Evolutionary conservation across 2,329 filamentous ascomycete species (phyloP).

Genomic region (Biscogniauxia sp.): DNA sequence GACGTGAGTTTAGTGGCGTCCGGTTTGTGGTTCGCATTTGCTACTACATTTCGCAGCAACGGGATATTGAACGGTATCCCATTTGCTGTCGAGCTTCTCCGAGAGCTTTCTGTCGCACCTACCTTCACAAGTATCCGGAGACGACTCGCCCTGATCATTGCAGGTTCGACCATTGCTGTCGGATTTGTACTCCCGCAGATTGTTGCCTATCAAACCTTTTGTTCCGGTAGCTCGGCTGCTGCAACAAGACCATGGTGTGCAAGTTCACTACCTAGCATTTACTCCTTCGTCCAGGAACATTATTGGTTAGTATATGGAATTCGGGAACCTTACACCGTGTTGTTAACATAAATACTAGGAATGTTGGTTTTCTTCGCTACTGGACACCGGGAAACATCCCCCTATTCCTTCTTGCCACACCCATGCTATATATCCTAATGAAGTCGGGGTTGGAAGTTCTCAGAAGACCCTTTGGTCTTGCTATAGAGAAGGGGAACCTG

Average conservation of each 20-base stretch:
- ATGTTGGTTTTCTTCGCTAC: conserved; percentile 82
- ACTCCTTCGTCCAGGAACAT: conserved; percentile 80
- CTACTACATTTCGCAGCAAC: conserved; percentile 78
- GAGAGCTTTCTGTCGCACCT: conserved; percentile 37
- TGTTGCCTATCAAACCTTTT: conserved; percentile 72
- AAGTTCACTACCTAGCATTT: conserved; percentile 76
- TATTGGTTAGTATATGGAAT: conserved; percentile 71
- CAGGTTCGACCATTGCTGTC: conserved; percentile 64
- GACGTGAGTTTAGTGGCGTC: conserved; percentile 57
- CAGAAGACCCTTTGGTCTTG: conserved; percentile 6
- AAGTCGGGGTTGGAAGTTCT: conserved; percentile 53
- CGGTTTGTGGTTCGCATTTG: conserved; percentile 67
- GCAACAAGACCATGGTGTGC: conserved; percentile 70
- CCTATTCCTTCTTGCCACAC: conserved; percentile 78
- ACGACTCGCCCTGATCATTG: conserved; percentile 58
- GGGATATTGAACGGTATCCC: conserved; percentile 78
- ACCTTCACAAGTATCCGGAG: conserved; percentile 45
- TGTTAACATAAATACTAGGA: conserved; percentile 53
- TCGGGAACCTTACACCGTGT: conserved; percentile 7
- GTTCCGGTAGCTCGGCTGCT: conserved; percentile 37
- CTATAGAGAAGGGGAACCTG: not conserved
- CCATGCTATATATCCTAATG: conserved; percentile 68
- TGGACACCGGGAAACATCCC: conserved; percentile 87
- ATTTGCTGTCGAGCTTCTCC: conserved; percentile 55
- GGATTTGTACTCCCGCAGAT: conserved; percentile 73